phyloP scores from a whole-genome alignment of 169 alveolate species.

The Theileria luwenshuni region DNA sequence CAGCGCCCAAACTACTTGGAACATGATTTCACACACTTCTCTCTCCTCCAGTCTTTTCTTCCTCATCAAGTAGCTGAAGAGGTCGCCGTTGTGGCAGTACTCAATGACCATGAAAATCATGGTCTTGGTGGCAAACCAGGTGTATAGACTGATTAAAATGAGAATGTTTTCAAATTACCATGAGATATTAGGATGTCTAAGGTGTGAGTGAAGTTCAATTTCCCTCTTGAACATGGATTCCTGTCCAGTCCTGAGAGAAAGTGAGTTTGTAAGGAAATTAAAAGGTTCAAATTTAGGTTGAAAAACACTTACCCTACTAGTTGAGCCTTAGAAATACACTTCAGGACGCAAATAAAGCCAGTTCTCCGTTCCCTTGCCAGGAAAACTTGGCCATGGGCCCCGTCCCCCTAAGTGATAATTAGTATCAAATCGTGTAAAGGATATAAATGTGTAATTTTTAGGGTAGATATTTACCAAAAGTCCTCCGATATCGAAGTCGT shows the following conservation, averaged over 20 bases:
- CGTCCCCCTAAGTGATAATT: slow-evolving; percentile 78
- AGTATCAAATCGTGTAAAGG: neutral
- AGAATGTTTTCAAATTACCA: slow-evolving; percentile 43
- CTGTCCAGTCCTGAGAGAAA: slow-evolving; percentile 69
- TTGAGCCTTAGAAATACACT: slow-evolving; percentile 80
- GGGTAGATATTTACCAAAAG: slow-evolving; percentile 56
- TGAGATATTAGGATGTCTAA: slow-evolving; percentile 85
- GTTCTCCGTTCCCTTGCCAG: slow-evolving; percentile 85
- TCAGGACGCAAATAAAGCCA: slow-evolving; percentile 85
- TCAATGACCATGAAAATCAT: slow-evolving; percentile 83
- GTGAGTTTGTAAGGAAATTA: neutral
- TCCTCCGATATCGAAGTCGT: slow-evolving; percentile 80
- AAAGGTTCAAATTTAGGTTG: neutral
- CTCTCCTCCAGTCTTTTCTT: slow-evolving; percentile 72
- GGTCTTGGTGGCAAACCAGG: slow-evolving; percentile 82
- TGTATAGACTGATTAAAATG: slow-evolving; percentile 66
- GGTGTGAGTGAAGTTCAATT: slow-evolving; percentile 87
- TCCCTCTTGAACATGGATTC: slow-evolving; percentile 84
- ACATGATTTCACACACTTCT: slow-evolving; percentile 74
- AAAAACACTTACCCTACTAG: slow-evolving; percentile 58
- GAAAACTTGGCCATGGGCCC: slow-evolving; percentile 89
- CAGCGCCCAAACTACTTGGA: slow-evolving; percentile 85
- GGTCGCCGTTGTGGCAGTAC: slow-evolving; percentile 82
- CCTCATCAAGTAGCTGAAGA: slow-evolving; percentile 68
- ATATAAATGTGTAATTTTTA: neutral